Evolutionary conservation across 176 grass and related monocot genomes (phyloP), one percentile per base, ranked within the genome.

Genomic region (Carex cristatella): DNA sequence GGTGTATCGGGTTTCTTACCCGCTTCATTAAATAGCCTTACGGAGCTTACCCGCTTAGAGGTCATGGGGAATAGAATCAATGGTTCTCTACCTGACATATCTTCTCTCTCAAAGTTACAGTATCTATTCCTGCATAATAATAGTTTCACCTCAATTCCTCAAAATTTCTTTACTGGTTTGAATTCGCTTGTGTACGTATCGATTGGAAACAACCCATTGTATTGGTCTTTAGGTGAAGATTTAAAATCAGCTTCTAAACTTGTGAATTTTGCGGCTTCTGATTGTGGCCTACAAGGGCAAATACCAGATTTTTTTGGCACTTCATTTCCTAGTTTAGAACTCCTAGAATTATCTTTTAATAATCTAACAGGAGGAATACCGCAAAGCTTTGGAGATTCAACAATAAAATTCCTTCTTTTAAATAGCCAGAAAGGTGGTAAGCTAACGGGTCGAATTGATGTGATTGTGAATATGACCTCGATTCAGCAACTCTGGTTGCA

Each of bases 181-280:
- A 84, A 76, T n/a, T 63, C 46, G 4, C 89, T 97, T 23, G 1
- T 0, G 19, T 46, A 59, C 31, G 81, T 92, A 60, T 59, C 51
- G 5, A 71, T 97, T 76, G 94, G 94, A 65, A 0, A 89, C 64
- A 97, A 97, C 90, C 94, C 90, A 23, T 57, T 97, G 73, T 31
- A 15, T 16, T 97, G 94, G 94, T 12, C 78, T 18, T 55, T 94
- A 8, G 89, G 86, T 12, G 16, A 53, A 58, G 65, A 31, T 76
- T 88, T 97, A 48, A 44, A 5, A 4, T 53, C 0, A 40, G 90
- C 88, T 75, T 2, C 7, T 0, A 31, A 79, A 10, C 89, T 97
- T 80, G 5, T 49, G 16, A 97, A 91, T 84, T 97, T 97, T 83
- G 90, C 90, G 49, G 94, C 92, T 12, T 89, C 90, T 71, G 23